Conservation (phyloP, 2,329 filamentous ascomycete species). For the Alternaria metachromatica region DNA sequence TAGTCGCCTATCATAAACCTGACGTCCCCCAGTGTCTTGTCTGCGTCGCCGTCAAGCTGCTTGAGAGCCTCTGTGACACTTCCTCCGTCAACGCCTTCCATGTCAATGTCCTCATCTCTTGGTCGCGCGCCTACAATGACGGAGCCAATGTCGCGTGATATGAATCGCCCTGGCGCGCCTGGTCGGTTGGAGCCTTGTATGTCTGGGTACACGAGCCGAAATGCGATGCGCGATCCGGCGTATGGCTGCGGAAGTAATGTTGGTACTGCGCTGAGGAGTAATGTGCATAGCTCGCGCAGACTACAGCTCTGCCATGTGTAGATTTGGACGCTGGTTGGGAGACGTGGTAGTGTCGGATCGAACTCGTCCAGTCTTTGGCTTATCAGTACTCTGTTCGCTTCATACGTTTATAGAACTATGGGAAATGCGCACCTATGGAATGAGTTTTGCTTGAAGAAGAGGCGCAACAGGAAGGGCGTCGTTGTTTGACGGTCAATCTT, state of each 20-base stretch:
- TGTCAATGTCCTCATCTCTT: constrained; percentile 27
- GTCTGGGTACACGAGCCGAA: constrained; percentile 86
- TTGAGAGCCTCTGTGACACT: constrained; percentile 45
- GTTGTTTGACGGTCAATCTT: constrained; percentile 72
- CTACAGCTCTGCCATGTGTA: constrained; percentile 88
- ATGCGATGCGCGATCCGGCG: constrained; percentile 83
- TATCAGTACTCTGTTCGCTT: background rate
- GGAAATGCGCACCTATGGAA: constrained; percentile 68
- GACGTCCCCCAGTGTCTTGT: constrained; percentile 77
- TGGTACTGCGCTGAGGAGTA: constrained; percentile 74
- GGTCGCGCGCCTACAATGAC: constrained; percentile 69
- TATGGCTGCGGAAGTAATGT: constrained; percentile 73
- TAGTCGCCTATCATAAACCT: constrained; percentile 91
- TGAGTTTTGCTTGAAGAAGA: constrained; percentile 78
- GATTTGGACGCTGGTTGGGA: constrained; percentile 74
- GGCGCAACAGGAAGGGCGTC: constrained; percentile 82
- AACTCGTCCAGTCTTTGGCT: constrained; percentile 72
- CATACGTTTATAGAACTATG: background rate
- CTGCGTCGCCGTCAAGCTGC: constrained; percentile 64
- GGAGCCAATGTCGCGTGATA: constrained; percentile 81
- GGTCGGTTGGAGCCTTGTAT: constrained; percentile 57
- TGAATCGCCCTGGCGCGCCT: constrained; percentile 66
- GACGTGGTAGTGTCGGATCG: constrained; percentile 57
- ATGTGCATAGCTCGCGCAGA: constrained; percentile 78
- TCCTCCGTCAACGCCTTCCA: constrained; percentile 17